Percentiles rank a stretch among this genome's conserved stretches.
phyloP scores from a whole-genome alignment of 495 filamentous ascomycete genomes.

The Aspergillus steynii region DNA sequence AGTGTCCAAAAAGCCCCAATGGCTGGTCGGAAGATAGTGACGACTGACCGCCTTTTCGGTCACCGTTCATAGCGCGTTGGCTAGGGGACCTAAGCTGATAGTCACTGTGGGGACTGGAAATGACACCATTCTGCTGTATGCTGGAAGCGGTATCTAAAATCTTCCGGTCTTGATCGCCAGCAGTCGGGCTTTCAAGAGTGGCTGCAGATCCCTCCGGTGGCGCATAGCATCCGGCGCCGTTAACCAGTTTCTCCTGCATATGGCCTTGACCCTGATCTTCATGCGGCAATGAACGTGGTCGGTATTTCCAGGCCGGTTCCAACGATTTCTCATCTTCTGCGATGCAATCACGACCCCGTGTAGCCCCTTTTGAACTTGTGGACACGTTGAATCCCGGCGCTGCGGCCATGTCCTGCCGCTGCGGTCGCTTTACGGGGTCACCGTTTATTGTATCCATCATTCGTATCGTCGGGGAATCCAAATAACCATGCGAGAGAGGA shows the following conservation, averaged over 20 bases:
- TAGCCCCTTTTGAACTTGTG: not conserved
- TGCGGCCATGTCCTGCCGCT: not conserved
- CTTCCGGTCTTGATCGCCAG: not conserved
- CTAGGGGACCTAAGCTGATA: slow-evolving; percentile 5
- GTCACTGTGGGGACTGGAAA: slow-evolving; percentile 1
- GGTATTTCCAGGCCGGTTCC: not conserved
- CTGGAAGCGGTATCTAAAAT: not conserved
- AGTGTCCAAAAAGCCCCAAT: slow-evolving; percentile 23
- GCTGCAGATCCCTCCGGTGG: not conserved
- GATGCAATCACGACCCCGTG: not conserved
- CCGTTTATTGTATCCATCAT: not conserved
- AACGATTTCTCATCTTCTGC: not conserved
- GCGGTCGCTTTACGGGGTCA: not conserved
- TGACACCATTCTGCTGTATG: slow-evolving; percentile 3
- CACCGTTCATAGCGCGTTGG: slow-evolving; percentile 9
- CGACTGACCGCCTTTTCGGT: slow-evolving; percentile 18
- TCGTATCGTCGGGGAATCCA: not conserved
- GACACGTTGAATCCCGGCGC: not conserved
- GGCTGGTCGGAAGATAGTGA: slow-evolving; percentile 21
- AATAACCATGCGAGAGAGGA: not conserved
- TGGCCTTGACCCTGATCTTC: not conserved
- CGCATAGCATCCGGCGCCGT: not conserved
- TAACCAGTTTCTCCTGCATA: not conserved
- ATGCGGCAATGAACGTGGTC: not conserved
- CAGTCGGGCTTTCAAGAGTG: not conserved